Base-by-base conservation (phyloP, 2,329 filamentous ascomycete genomes). In the Ophiosphaerella korrae region DNA sequence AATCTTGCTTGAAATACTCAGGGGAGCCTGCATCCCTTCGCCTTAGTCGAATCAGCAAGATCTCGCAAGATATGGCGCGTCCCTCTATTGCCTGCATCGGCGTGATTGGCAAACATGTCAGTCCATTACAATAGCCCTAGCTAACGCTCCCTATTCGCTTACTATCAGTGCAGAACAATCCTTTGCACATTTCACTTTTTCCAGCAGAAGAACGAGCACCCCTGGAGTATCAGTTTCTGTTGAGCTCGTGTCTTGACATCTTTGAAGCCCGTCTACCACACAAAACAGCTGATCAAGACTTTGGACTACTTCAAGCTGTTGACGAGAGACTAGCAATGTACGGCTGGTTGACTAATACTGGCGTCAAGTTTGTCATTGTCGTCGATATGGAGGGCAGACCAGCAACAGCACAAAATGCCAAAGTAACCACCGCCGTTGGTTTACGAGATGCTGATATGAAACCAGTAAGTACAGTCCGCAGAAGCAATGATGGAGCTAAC, bases 311-410 rank as follows among this genome's bases (percentile, higher is more conserved):
- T 43, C 93, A 97, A 77, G 92, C 92, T 52, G 82, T 97, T 52
- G 94, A 97, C 77, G 93, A 99, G 77, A 85, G 92, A 23, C 82
- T 97, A 40, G 92, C 92, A 32, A 89, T 92, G 61, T 99, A 97
- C 78, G 94, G 94, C 66, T 97, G 90, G 85, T 84, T 97, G 75
- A 97, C 94, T 49, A 97, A 96, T 75, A 97, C 94, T 23, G 92
- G 92, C 35, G 86, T 96, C 57, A 92, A 93, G 71, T 87, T 99
- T 68, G 86, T 97, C 31, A 88, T 92, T 56, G 85, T 97, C 3
- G 88, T 97, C 26, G 93, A 99, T 76, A 91, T 96, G 84, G 86
- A 92, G 61, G 92, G 92, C 1, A 80, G 88, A 18, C 77, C 82
- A 42, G 73, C 71, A 14, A 72, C 63, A 16, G 58, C 62, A 6